Evolutionary conservation across 2,329 filamentous ascomycete genomes (phyloP).

Genomic region (Paraconiothyrium sp.): DNA sequence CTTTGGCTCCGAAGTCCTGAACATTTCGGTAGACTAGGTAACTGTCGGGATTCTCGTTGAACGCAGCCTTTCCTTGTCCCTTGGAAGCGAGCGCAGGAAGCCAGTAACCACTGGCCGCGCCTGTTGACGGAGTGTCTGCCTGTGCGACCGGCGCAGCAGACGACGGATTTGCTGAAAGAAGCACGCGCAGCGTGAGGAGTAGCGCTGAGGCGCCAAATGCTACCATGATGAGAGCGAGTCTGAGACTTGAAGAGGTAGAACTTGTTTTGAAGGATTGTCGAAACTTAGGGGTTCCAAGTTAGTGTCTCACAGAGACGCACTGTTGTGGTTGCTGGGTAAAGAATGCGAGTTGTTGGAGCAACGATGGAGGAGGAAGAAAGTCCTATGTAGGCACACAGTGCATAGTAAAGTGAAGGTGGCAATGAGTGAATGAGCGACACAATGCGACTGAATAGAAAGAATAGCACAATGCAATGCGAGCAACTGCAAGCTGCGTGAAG

Average conservation of each 20-base stretch:
- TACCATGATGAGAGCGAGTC: constrained; percentile 47
- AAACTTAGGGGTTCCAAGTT: constrained; percentile 36
- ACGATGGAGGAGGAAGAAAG: constrained; percentile 11
- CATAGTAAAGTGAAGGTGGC: constrained; percentile 39
- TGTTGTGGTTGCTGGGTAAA: constrained; percentile 18
- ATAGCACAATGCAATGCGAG: constrained; percentile 40
- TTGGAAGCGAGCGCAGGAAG: constrained; percentile 66
- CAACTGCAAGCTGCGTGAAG: constrained; percentile 47
- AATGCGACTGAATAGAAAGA: constrained; percentile 36
- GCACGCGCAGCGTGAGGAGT: constrained; percentile 48
- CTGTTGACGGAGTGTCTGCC: constrained; percentile 29
- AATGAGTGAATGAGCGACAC: constrained; percentile 26
- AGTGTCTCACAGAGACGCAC: constrained; percentile 28
- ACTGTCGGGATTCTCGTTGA: constrained; percentile 60
- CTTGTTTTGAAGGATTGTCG: constrained; percentile 27
- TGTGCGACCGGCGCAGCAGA: constrained; percentile 42
- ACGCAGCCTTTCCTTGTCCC: constrained; percentile 75
- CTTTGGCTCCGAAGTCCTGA: constrained; percentile 55
- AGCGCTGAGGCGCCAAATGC: constrained; percentile 49
- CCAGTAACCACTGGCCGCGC: constrained; percentile 68
- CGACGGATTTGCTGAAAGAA: constrained; percentile 42
- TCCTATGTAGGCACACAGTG: constrained; percentile 10
- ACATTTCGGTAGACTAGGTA: constrained; percentile 71
- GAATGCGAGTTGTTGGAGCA: constrained; percentile 26
- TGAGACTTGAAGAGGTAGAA: constrained; percentile 25